Conservation (phyloP, 164 flowering plant genomes). For the Platanus orientalis region DNA sequence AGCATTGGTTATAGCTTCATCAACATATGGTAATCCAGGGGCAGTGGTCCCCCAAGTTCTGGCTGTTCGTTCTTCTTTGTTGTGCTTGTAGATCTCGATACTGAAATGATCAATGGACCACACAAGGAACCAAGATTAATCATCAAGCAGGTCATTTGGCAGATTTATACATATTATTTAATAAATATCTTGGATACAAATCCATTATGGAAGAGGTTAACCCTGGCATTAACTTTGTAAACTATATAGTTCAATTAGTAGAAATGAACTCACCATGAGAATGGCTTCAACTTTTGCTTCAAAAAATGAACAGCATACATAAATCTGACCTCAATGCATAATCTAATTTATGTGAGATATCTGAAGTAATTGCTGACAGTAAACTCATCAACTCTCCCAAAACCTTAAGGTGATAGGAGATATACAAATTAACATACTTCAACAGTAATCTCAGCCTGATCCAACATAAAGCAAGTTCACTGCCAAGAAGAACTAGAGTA, state of each 20-base stretch:
- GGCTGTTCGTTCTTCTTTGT: constrained; percentile 82
- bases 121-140: neutral
- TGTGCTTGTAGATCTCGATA: constrained; percentile 89
- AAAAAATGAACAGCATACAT: too few relatives aligned
- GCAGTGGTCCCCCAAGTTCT: constrained; percentile 94
- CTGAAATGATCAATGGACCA: constrained; percentile 29
- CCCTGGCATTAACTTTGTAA: neutral
- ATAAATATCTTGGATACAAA: neutral
- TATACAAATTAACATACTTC: too few relatives aligned
- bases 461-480: too few relatives aligned
- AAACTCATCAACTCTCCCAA: too few relatives aligned
- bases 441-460: too few relatives aligned
- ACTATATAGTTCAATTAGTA: neutral
- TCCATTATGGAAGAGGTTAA: neutral
- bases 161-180: neutral
- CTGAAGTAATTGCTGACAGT: too few relatives aligned
- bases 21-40: constrained; percentile 79
- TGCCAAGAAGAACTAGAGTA: too few relatives aligned
- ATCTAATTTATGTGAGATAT: too few relatives aligned
- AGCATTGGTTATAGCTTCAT: constrained; percentile 53
- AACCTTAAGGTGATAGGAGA: too few relatives aligned
- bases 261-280: neutral
- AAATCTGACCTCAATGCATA: too few relatives aligned
- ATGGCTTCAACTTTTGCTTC: neutral
- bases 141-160: neutral